A percentile compares a stretch with the other conserved stretches of the same genome.
These are phyloP conservation scores for Penicillium sp. DNA, from an alignment of 2,329 filamentous ascomycete species.

Conservation along the genomic window DNA sequence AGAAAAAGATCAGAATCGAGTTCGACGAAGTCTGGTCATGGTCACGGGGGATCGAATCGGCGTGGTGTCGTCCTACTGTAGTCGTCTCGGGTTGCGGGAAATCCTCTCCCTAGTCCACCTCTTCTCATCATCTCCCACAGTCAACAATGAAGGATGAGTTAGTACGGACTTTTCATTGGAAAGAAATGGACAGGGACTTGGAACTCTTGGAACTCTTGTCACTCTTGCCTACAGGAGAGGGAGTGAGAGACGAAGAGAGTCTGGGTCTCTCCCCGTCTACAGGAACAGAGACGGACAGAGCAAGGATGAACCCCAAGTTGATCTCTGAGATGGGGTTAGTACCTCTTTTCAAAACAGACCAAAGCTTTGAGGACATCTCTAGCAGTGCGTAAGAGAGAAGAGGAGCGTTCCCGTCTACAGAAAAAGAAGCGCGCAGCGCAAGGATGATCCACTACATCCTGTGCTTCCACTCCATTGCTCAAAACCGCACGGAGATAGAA, in stretches of 20 bases:
- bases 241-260: neutral
- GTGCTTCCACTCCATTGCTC: slow-evolving; percentile 15
- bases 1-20: neutral
- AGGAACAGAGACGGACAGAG: neutral
- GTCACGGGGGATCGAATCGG: neutral
- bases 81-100: neutral
- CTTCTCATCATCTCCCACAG: neutral
- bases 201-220: neutral
- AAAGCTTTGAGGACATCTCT: neutral
- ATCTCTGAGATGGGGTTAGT: neutral
- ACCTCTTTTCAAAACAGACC: neutral
- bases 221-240: neutral
- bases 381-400: neutral
- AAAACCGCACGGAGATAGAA: slow-evolving; percentile 21
- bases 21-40: neutral
- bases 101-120: neutral
- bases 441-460: slow-evolving; percentile 11
- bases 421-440: neutral
- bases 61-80: neutral
- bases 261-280: neutral
- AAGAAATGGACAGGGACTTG: neutral
- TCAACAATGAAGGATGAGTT: neutral
- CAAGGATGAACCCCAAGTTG: neutral
- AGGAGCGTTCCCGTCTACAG: neutral
- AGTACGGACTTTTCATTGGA: neutral